Evolutionary conservation across 768 basidiomycete species (phyloP), one percentile per base, ranked within the genome.

Genomic region (Xanthoconium purpureum): DNA sequence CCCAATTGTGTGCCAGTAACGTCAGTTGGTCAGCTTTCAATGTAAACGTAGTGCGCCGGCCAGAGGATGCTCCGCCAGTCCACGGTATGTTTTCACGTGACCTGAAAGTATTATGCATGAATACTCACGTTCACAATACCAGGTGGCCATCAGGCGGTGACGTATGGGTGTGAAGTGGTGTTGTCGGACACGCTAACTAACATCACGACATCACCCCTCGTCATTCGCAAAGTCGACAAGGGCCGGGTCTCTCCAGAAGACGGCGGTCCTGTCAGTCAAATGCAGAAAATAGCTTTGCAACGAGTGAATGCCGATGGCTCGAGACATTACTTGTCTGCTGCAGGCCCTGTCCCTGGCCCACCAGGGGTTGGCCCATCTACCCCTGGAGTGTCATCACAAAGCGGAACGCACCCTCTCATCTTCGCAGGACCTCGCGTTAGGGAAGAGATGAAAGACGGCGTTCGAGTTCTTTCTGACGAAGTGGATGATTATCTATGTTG

Each of bases 401-500:
- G 87, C 8, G 91, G 89, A 24, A 89, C 89, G 1, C 91, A 92
- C 64, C 85, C 90, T 30, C 73, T 94, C 39, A 78, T 91, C 37
- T 94, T 91, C 73, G 84, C 87, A 67, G 78, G 84, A 10, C 89
- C 91, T 45, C 84, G 89, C 37, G 80, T 91, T n/a, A 81, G 84
- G 38, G 91, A 92, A 57, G 91, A 93, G 66, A 74, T 87, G 56
- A 88, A 88, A 69, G 89, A 91, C 60, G 91, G 89, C 15, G 78
- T 84, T 47, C 83, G 82, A 52, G 74, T 84, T 33, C 83, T 91
- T 52, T 87, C 84, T 24, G 94, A 96, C 63, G 90, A 93, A 71
- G 91, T 97, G 7, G 94, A 97, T 68, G 94, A 97, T 68, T 95
- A 93, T 77, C 75, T 95, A 55, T 93, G 91, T 66, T 97, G 94